Evolutionary conservation across 805 yeast species (phyloP), one percentile per base, ranked within the genome.

Genomic region (Zygoascus bituminiphila): DNA sequence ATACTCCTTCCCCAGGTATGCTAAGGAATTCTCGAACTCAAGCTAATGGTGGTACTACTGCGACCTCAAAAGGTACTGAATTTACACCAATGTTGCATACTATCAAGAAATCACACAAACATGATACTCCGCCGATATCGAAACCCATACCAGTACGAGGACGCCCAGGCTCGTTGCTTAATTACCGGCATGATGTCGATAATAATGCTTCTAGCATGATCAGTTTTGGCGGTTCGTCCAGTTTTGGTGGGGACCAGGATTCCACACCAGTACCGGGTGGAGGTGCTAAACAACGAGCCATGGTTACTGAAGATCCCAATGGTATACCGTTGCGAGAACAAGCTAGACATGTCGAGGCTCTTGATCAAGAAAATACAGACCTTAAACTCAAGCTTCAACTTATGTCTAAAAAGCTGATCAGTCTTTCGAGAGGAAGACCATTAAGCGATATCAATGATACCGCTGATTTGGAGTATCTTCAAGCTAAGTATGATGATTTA

Each of bases 381-480:
- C 51, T 57, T 22, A 51, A 54, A 38, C 47, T 54, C 33, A 52
- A 53, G 33, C 47, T 57, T 12, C 50, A 50, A 31, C 26, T 53
- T 44, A 41, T 57, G 21, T 44, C 48, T 42, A 44, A 45, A 37
- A 45, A 52, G 39, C 21, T 55, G n/a, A 49, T 41, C 22, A 25
- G 19, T 20, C 3, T 41, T 12, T 12, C 22, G 23, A 15, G 46
- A 46, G 44, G 50, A 54, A 7, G 43, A 44, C 25, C 33, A 24
- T 35, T 41, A 24, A 24, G 14, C 7, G 44, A 41, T 15, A 26
- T 41, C 22, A 41, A 33, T 8, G 25, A 41, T 25, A 8, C 35
- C 2, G n/a, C 51, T 76, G 42, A 61, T 68, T 15, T 31, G 23
- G 43, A 42, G 20, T 35, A 46, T 9, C 37, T 39, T 23, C 29